Evolutionary conservation across 352 stramenopile genomes (phyloP), one percentile per base, ranked within the genome.

Genomic region (Discostella stelligera): DNA sequence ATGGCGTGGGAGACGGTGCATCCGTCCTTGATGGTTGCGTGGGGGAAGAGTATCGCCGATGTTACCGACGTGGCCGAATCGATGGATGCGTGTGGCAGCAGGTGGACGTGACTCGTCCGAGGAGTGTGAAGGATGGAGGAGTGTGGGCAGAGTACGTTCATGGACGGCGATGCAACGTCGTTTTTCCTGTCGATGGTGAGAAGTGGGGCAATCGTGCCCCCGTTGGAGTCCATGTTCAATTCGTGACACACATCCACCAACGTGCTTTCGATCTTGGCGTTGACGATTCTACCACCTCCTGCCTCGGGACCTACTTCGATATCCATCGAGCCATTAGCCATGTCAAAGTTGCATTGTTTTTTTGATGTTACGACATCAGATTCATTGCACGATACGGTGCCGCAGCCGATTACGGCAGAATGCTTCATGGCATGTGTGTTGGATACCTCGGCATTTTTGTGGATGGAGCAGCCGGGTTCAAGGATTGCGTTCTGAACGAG

Each of bases 271-370:
- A 90, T 20, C n/a, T 72, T 59, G 7, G 86, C 62, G 23, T 64
- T 64, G 6, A 72, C 46, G 0, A 82, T 18, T 41, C 85, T 46
- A 11, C 76, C 85, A 30, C 87, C 85, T 64, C 87, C 87, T 66
- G 74, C 80, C 77, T 93, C 85, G 5, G 87, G 73, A 30, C 87
- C 87, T 11, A 93, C 64, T 25, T 82, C 61, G 37, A 93, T 71
- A 20, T 74, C 61, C 56, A 92, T 71, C 23, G 27, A 56, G 67
- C 80, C 77, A 63, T 81, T 50, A 16, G 44, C 39, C 66, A 71
- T 52, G n/a, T 74, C 65, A 37, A 80, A 66, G 20, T 71, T 68
- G 58, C 44, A 79, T 21, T 71, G 46, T 7, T 66, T 66, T 14
- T 14, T 54, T 20, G 32, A 49, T n/a, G 64, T 56, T 7, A 4